Evolutionary conservation across 345 rosid genomes (phyloP).

Genomic region (Citrus unshiu): DNA sequence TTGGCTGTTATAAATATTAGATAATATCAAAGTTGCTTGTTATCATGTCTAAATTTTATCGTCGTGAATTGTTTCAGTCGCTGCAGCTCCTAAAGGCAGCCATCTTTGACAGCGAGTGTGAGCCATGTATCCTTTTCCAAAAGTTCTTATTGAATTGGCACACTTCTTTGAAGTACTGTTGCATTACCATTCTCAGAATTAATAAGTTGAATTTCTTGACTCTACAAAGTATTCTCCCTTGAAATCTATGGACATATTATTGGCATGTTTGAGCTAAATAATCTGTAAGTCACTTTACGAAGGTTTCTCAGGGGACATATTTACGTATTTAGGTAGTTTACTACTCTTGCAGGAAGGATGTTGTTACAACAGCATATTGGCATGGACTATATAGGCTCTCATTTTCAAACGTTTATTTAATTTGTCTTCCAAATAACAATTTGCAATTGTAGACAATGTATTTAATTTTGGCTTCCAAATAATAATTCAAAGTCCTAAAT

Average conservation of each 20-base stretch:
- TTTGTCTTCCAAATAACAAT: slow-evolving; percentile 9
- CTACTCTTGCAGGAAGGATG: not conserved
- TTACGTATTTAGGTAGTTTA: slow-evolving; percentile 1
- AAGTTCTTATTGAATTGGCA: slow-evolving; percentile 1
- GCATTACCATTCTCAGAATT: not conserved
- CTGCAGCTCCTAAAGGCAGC: slow-evolving; percentile 76
- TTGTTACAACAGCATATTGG: not conserved
- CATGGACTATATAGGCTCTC: not conserved
- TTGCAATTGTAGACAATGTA: slow-evolving; percentile 12
- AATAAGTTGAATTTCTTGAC: slow-evolving; percentile 48
- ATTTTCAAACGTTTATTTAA: slow-evolving; percentile 3
- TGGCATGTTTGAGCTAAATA: slow-evolving; percentile 96
- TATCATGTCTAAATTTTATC: not conserved
- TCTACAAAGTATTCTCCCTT: slow-evolving; percentile 68
- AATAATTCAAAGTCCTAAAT: slow-evolving; percentile 21
- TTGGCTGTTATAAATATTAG: not conserved
- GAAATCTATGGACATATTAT: slow-evolving; percentile 87
- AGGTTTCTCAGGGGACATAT: slow-evolving; percentile 6
- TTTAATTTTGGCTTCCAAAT: slow-evolving; percentile 10
- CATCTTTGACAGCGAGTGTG: slow-evolving; percentile 76
- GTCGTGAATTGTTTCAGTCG: slow-evolving; percentile 45
- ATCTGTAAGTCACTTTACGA: slow-evolving; percentile 57
- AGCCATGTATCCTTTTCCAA: slow-evolving; percentile 63
- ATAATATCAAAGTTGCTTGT: not conserved
- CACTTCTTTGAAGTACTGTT: not conserved